Base-by-base conservation (phyloP, 139 green algal species). In the Coelastrella sp. region DNA sequence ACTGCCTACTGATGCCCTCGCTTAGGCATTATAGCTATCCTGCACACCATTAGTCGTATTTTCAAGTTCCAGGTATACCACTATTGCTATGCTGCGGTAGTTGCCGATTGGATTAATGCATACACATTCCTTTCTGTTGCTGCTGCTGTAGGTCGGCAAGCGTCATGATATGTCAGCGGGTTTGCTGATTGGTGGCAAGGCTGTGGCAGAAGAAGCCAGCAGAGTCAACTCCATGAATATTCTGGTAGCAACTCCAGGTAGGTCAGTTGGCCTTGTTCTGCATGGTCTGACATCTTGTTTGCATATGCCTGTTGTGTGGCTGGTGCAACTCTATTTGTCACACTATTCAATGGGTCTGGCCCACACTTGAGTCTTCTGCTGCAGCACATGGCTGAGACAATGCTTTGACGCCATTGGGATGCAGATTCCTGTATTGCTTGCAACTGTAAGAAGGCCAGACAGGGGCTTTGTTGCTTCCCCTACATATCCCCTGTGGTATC, bases 181-280 rank as follows among this genome's bases (percentile, higher is more conserved):
- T 1, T 93, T 99, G 81, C 94, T 99, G 20, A 99, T 99, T 83
- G 98, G 98, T 32, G 98, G 98, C 47, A 99, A 99, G 92, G 93
- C 96, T 57, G 94, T 99, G 16, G 93, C 96, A 71, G 94, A 97
- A 80, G 98, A 99, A 93, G 89, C 94, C 75, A 83, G 81, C 10
- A 66, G 92, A 8, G 90, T 98, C 14, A 91, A 91, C 93, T 65
- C 78, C n/a, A 96, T 99, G 92, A 99, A 98, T 93, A 96, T 99
- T 59, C 92, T n/a, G n/a, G n/a, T n/a, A n/a, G n/a, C n/a, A n/a
- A n/a, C n/a, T n/a, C n/a, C n/a, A n/a, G n/a, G n/a, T n/a, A n/a
- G n/a, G n/a, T n/a, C n/a, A n/a, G n/a, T n/a, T n/a, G n/a, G n/a
- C n/a, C n/a, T n/a, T n/a, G n/a, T n/a, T n/a, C n/a, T n/a, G n/a